A percentile compares a stretch with the other conserved stretches of the same genome.
Conservation (phyloP, 495 filamentous ascomycete species). For the Penicillium bovifimosum region DNA sequence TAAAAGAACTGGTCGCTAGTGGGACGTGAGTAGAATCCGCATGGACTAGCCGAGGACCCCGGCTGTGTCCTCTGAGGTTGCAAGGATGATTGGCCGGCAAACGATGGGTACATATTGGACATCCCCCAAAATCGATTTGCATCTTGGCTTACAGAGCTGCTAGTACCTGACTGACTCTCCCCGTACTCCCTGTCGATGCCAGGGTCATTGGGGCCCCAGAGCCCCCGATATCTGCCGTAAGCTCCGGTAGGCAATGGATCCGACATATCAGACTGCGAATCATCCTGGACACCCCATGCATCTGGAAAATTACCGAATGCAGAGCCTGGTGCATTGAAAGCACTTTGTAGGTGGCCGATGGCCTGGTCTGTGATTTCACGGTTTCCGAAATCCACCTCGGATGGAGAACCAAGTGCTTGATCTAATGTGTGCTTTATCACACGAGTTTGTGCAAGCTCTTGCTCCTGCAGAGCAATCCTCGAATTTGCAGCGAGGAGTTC, state of each 20-base stretch:
- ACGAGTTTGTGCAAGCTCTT: constrained; percentile 76
- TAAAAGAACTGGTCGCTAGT: constrained; percentile 30
- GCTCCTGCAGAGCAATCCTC: constrained; percentile 74
- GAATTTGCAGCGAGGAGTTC: constrained; percentile 75
- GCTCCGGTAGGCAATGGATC: constrained; percentile 56
- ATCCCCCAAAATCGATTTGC: constrained; percentile 31
- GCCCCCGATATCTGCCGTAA: constrained; percentile 55
- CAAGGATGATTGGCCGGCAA: constrained; percentile 18
- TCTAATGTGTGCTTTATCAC: constrained; percentile 71
- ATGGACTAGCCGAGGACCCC: constrained; percentile 31
- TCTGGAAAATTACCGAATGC: constrained; percentile 49
- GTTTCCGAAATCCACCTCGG: constrained; percentile 48
- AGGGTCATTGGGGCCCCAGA: constrained; percentile 49
- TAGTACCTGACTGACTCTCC: constrained; percentile 22
- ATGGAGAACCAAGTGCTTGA: constrained; percentile 60
- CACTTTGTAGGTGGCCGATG: constrained; percentile 47
- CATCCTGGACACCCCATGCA: constrained; percentile 61
- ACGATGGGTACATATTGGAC: constrained; percentile 15
- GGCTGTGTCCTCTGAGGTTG: constrained; percentile 39
- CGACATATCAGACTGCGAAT: constrained; percentile 57
- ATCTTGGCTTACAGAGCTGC: constrained; percentile 23
- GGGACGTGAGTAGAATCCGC: constrained; percentile 26
- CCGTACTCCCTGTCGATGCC: constrained; percentile 28
- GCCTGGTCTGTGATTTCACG: constrained; percentile 50
- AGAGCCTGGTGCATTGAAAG: constrained; percentile 49